These are phyloP conservation scores for Capillidium rhysosporum DNA, from an alignment of 371 early-diverging fungal genomes.

Conservation along the genomic window DNA sequence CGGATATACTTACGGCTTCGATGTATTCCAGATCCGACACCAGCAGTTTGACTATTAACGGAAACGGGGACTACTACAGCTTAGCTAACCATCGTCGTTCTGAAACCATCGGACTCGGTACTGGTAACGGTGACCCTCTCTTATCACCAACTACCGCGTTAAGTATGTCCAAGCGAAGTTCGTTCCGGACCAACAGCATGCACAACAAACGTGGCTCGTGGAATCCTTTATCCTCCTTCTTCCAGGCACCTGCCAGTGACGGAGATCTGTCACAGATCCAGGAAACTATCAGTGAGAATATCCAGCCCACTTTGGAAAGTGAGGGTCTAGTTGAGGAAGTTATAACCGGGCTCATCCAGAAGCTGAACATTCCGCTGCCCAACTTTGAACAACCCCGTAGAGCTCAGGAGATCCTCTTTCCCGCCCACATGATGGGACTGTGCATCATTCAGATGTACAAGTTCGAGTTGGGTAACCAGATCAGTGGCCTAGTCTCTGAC, in stretches of 20 bases:
- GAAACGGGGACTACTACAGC: background rate
- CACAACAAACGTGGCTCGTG: background rate
- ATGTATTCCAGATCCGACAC: no score
- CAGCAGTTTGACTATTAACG: background rate
- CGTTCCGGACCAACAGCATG: background rate
- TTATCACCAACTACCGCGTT: background rate
- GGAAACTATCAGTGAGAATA: background rate
- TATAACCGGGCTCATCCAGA: slow-evolving; percentile 64
- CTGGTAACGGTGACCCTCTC: background rate
- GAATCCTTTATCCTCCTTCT: slow-evolving; percentile 5
- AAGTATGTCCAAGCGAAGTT: background rate
- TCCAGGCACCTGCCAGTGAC: background rate
- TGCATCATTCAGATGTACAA: slow-evolving; percentile 75
- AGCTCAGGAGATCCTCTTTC: slow-evolving; percentile 77
- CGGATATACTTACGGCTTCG: background rate
- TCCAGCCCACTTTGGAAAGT: slow-evolving; percentile 28
- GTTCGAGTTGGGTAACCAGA: slow-evolving; percentile 55
- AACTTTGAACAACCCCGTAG: slow-evolving; percentile 56
- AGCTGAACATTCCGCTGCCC: slow-evolving; percentile 70
- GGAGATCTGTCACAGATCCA: background rate
- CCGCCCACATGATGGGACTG: slow-evolving; percentile 76
- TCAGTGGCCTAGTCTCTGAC: slow-evolving; percentile 58
- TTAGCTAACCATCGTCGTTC: background rate
- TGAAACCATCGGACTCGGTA: background rate
- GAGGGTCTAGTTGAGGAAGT: slow-evolving; percentile 76